phyloP scores from a whole-genome alignment of 2,329 filamentous ascomycete genomes.

The Lachnellula willkommii region DNA sequence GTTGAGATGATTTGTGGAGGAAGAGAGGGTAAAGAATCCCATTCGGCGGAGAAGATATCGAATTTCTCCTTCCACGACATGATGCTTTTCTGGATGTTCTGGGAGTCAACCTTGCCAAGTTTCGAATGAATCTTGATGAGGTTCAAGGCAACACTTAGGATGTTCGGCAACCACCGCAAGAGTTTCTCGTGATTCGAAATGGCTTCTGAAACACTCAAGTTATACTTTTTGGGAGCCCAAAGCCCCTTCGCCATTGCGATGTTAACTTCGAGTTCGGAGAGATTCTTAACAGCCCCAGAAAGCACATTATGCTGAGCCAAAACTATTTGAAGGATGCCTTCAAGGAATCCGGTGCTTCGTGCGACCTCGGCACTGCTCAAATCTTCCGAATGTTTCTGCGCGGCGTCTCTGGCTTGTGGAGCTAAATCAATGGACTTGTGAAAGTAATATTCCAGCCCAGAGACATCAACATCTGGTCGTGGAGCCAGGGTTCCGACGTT shows the following conservation, averaged over 20 bases:
- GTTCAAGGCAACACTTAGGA: slow-evolving; percentile 58
- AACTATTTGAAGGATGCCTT: slow-evolving; percentile 69
- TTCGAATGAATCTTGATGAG: slow-evolving; percentile 63
- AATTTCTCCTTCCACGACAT: slow-evolving; percentile 46
- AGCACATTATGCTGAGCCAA: slow-evolving; percentile 51
- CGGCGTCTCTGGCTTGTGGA: slow-evolving; percentile 59
- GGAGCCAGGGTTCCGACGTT: slow-evolving; percentile 39
- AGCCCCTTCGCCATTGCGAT: slow-evolving; percentile 31
- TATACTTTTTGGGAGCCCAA: slow-evolving; percentile 36
- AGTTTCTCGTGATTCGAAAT: slow-evolving; percentile 27
- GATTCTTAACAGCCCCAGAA: slow-evolving; percentile 10
- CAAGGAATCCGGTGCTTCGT: slow-evolving; percentile 77
- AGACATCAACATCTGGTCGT: slow-evolving; percentile 19
- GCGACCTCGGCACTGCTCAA: slow-evolving; percentile 74
- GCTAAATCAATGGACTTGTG: slow-evolving; percentile 73
- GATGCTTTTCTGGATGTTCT: slow-evolving; percentile 41
- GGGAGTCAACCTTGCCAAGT: slow-evolving; percentile 50
- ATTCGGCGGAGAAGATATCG: slow-evolving; percentile 37
- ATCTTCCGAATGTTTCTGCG: slow-evolving; percentile 75
- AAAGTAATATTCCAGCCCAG: slow-evolving; percentile 64
- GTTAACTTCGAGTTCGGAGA: slow-evolving; percentile 19
- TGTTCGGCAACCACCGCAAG: slow-evolving; percentile 59
- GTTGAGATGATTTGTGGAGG: slow-evolving; percentile 47
- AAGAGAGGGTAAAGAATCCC: slow-evolving; percentile 42
- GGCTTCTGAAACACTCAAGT: slow-evolving; percentile 8